Evolutionary conservation across 2,329 filamentous ascomycete genomes (phyloP), one percentile per base, ranked within the genome.

Genomic region (Parastagonospora nodorum): DNA sequence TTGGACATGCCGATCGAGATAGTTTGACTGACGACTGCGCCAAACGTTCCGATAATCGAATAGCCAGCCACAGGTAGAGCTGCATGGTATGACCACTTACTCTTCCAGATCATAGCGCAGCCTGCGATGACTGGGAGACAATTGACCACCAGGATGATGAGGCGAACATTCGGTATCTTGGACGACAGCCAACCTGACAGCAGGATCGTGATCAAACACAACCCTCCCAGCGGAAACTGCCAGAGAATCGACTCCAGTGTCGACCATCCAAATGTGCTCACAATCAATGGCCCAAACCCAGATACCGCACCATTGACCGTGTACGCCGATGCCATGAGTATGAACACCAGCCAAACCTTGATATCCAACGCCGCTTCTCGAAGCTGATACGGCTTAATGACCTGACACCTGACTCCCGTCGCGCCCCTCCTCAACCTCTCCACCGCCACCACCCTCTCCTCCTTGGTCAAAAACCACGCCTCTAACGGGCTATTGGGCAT

Each of bases 121-220:
- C 88, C 88, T 0, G 86, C 86, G 42, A 92, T 89, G 45, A 91
- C 87, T 0, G 88, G 88, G 0, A 92, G 77, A 52, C 87, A 90
- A 58, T 84, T 88, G 2, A 82, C 39, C 4, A 89, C 72, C 1
- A 92, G 78, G 71, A 90, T 81, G 5, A 84, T 67, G 42, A 90
- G 81, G 11, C 88, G 82, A 10, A 87, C 83, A 61, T 90, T 87
- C 2, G 75, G 78, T 45, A 87, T 75, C 1, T 78, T 77, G 0
- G 83, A 81, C 5, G 84, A 83, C 1, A 90, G 74, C 58, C 80
- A 90, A 0, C 88, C 88, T 2, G 84, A 86, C 0, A 85, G 63
- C 0, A 89, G 78, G 46, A 92, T 90, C 43, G 80, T 80, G 41
- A 89, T 74, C 53, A 88, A 80, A 62, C 85, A 88, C n/a, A 92